Percentiles rank a stretch among this genome's conserved stretches.
phyloP scores from a whole-genome alignment of 768 basidiomycete genomes.

The Trametes cubensis region DNA sequence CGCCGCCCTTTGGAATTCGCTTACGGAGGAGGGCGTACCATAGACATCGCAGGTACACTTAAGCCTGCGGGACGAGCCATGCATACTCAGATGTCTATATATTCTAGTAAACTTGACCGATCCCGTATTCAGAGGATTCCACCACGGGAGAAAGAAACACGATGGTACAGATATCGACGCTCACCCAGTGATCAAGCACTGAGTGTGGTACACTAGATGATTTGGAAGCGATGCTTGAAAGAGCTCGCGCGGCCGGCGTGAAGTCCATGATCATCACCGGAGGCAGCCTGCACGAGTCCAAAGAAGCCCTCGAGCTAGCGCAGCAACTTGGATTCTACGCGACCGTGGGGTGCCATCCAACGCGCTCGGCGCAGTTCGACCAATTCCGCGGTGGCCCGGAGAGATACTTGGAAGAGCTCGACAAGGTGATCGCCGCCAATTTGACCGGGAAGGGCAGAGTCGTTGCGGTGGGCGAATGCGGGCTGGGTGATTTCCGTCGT shows the following conservation, averaged over 20 bases:
- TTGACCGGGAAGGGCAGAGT: conserved; percentile 57
- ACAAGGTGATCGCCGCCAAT: conserved; percentile 53
- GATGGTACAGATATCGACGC: conserved; percentile 43
- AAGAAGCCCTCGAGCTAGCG: conserved; percentile 62
- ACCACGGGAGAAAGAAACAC: conserved; percentile 54
- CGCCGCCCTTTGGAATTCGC: neutral
- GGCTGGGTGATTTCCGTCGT: conserved; percentile 53
- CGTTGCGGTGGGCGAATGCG: conserved; percentile 80
- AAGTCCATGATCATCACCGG: conserved; percentile 78
- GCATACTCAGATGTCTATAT: neutral
- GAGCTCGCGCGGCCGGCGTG: conserved; percentile 63
- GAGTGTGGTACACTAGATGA: conserved; percentile 50
- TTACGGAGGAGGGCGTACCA: too few species aligned
- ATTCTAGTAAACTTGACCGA: conserved; percentile 56
- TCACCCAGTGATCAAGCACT: neutral
- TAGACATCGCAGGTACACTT: conserved; percentile 45
- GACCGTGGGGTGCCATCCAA: conserved; percentile 82
- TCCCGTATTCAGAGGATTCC: conserved; percentile 55
- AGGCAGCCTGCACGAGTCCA: conserved; percentile 65
- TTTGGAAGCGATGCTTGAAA: conserved; percentile 55
- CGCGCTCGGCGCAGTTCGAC: conserved; percentile 71
- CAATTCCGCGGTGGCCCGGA: conserved; percentile 55
- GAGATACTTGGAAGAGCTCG: conserved; percentile 62
- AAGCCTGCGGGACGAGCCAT: neutral
- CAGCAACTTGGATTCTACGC: conserved; percentile 60